Percentiles rank a stretch among this genome's conserved stretches.
phyloP scores from a whole-genome alignment of 345 rosid genomes.

The Brassica carinata region DNA sequence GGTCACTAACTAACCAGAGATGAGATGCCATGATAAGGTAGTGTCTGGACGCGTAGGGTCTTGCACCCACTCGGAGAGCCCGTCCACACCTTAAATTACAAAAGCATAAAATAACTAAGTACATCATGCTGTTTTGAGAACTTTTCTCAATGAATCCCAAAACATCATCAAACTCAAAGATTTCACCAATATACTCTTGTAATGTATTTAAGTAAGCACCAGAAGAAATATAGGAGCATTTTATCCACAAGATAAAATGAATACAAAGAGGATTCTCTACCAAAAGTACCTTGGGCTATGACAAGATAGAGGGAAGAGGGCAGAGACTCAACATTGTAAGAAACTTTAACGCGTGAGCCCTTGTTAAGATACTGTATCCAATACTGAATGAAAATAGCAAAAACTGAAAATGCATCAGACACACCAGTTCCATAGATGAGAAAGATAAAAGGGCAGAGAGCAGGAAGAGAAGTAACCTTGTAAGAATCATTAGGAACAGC shows the following conservation, averaged over 20 bases:
- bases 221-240: not conserved
- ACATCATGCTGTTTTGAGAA: not conserved
- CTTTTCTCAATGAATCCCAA: not conserved
- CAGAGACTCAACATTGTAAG: slow-evolving; percentile 58
- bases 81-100: slow-evolving; percentile 72
- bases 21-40: slow-evolving; percentile 76
- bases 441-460: not conserved
- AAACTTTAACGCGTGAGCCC: slow-evolving; percentile 76
- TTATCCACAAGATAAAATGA: not conserved
- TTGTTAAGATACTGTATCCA: slow-evolving; percentile 72
- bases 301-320: slow-evolving; percentile 69
- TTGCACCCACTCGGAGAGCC: slow-evolving; percentile 78
- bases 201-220: not conserved
- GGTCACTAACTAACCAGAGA: slow-evolving; percentile 56
- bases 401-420: not conserved
- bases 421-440: not conserved
- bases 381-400: slow-evolving; percentile 49
- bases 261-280: no score
- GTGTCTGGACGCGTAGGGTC: slow-evolving; percentile 86
- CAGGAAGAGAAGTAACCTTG: slow-evolving; percentile 52
- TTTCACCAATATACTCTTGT: not conserved
- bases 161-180: slow-evolving; percentile 8
- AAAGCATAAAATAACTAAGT: slow-evolving; percentile 29
- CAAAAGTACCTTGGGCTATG: slow-evolving; percentile 86
- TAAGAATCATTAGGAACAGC: slow-evolving; percentile 71